Conservation (phyloP, 176 grass and related monocot genomes). For the Stipa capillata region DNA sequence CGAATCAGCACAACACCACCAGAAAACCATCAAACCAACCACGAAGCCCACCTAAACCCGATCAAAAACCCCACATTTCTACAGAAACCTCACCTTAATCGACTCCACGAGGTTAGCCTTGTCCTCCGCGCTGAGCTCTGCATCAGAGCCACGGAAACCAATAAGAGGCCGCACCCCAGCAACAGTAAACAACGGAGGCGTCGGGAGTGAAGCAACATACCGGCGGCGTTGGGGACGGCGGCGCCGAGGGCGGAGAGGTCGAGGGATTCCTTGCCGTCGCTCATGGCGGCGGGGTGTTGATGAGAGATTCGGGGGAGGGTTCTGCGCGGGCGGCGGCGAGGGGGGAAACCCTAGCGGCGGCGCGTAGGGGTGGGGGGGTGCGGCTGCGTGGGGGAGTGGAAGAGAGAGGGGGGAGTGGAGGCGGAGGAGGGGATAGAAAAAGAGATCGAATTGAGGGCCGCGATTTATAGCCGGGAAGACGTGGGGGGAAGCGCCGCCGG, state of each 20-base stretch:
- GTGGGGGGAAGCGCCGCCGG: too few relatives aligned
- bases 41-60: neutral
- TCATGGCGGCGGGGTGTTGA: constrained; percentile 46
- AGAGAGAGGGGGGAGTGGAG: neutral
- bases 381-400: neutral
- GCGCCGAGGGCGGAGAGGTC: constrained; percentile 61
- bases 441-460: neutral
- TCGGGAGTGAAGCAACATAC: neutral
- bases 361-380: neutral
- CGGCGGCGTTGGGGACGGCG: constrained; percentile 42
- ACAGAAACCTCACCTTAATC: constrained; percentile 57
- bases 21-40: neutral
- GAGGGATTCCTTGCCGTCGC: constrained; percentile 53
- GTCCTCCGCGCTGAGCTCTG: constrained; percentile 70
- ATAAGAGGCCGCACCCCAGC: neutral
- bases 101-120: constrained; percentile 56
- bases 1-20: neutral
- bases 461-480: constrained; percentile 30
- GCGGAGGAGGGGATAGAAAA: constrained; percentile 34
- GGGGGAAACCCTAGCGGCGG: constrained; percentile 65
- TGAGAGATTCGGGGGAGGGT: constrained; percentile 2
- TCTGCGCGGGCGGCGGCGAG: constrained; percentile 8
- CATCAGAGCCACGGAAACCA: neutral
- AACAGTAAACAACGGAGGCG: neutral
- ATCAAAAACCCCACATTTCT: neutral